A percentile compares a stretch with the other conserved stretches of the same genome.
Conservation (phyloP, 306 rosid genomes). For the Coriaria nepalensis region DNA sequence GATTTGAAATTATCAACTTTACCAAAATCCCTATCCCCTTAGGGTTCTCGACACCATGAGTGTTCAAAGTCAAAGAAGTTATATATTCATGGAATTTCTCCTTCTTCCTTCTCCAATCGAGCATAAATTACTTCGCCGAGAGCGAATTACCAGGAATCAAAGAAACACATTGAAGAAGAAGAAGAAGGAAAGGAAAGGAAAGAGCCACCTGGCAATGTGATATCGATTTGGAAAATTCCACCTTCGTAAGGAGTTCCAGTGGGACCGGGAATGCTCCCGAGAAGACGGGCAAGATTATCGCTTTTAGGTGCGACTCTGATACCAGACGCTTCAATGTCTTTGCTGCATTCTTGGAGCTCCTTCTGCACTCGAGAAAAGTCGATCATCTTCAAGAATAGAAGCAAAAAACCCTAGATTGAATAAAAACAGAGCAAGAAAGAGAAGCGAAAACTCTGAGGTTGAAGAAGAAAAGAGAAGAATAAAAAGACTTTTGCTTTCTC, state of each 20-base stretch:
- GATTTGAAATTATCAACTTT: no score
- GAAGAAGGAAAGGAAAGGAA: background rate
- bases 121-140: no score
- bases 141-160: background rate
- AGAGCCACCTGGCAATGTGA: slow-evolving; percentile 59
- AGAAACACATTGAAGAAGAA: background rate
- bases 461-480: no score
- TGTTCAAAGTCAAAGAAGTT: no score
- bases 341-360: slow-evolving; percentile 87
- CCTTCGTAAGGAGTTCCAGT: slow-evolving; percentile 77
- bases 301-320: slow-evolving; percentile 53
- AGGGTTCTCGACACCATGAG: no score
- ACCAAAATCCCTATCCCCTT: no score
- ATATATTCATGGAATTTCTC: no score
- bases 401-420: background rate
- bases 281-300: slow-evolving; percentile 46
- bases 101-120: no score
- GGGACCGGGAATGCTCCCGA: slow-evolving; percentile 91
- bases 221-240: slow-evolving; percentile 80
- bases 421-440: background rate
- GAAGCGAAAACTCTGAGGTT: background rate
- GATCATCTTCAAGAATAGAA: slow-evolving; percentile 37
- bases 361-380: slow-evolving; percentile 94
- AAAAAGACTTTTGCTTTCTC: no score
- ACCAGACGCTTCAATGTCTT: slow-evolving; percentile 73